Conservation (phyloP, 2,329 filamentous ascomycete genomes). For the Diplodia sapinea region DNA sequence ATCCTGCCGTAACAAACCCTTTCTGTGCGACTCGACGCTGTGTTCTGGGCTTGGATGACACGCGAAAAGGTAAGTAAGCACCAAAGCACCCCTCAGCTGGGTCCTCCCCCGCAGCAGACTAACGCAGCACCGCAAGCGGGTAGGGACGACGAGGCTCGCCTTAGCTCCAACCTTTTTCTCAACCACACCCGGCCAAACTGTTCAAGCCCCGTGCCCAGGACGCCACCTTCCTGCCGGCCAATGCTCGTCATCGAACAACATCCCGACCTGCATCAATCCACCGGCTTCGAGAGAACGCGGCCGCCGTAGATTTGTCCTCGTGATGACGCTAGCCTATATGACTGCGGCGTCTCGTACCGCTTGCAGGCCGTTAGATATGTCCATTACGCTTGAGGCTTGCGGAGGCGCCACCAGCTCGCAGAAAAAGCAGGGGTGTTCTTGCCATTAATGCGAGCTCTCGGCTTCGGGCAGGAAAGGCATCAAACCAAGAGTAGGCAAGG, state of each 20-base stretch:
- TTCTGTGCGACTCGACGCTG: not conserved
- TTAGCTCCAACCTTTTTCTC: constrained; percentile 17
- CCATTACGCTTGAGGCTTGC: not conserved
- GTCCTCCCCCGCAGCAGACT: not conserved
- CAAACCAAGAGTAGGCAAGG: not conserved
- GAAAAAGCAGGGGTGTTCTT: not conserved
- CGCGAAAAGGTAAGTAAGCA: constrained; percentile 6
- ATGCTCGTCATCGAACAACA: not conserved
- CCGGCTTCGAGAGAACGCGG: not conserved
- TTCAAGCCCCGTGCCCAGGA: not conserved
- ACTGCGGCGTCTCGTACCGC: not conserved
- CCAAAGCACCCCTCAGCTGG: not conserved
- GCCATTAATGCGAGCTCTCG: not conserved
- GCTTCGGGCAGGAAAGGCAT: not conserved
- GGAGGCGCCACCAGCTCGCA: not conserved
- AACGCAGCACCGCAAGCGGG: constrained; percentile 11
- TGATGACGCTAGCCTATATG: not conserved
- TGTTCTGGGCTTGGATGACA: not conserved
- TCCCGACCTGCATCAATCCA: not conserved
- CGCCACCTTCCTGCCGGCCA: not conserved
- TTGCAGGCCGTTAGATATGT: constrained; percentile 2
- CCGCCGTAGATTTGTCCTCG: not conserved
- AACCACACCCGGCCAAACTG: not conserved
- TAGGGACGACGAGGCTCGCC: not conserved
- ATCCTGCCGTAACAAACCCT: not conserved